phyloP scores from a whole-genome alignment of 768 basidiomycete genomes.

The Podaxis carcinomalis region DNA sequence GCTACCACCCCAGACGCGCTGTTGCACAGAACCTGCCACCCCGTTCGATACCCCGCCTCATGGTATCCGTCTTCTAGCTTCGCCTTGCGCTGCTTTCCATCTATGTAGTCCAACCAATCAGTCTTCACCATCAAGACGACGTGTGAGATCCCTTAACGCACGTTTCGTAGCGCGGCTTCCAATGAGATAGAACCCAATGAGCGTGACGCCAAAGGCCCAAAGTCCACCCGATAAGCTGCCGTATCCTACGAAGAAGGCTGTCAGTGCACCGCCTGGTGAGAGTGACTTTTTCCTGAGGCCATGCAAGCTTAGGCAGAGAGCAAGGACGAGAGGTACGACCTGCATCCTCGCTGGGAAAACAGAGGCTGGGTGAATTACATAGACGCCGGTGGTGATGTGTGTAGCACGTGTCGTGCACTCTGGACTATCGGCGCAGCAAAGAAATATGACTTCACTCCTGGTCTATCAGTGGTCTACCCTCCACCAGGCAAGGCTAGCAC shows the following conservation, averaged over 20 bases:
- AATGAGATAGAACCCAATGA: constrained; percentile 75
- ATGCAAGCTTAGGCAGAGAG: constrained; percentile 56
- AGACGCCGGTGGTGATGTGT: not conserved
- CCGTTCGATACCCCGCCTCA: constrained; percentile 66
- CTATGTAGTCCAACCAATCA: constrained; percentile 24
- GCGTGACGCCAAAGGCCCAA: constrained; percentile 56
- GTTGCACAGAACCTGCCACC: constrained; percentile 82
- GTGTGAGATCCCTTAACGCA: constrained; percentile 24
- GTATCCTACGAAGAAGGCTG: constrained; percentile 77
- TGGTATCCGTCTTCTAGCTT: constrained; percentile 76
- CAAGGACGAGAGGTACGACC: constrained; percentile 36
- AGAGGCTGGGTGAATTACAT: not conserved
- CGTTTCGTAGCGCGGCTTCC: constrained; percentile 85
- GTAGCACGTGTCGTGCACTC: no score
- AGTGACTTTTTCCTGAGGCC: constrained; percentile 74
- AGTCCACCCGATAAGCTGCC: constrained; percentile 65
- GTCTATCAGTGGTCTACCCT: no score
- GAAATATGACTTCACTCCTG: no score
- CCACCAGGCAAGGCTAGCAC: no score
- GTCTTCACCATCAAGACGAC: not conserved
- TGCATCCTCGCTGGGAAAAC: not conserved
- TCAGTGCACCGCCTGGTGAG: constrained; percentile 68
- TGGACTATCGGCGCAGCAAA: no score
- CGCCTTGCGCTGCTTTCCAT: constrained; percentile 72
- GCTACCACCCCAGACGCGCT: constrained; percentile 62